Evolutionary conservation across 2,329 filamentous ascomycete species (phyloP).

Genomic region (Peltaster fructicola): DNA sequence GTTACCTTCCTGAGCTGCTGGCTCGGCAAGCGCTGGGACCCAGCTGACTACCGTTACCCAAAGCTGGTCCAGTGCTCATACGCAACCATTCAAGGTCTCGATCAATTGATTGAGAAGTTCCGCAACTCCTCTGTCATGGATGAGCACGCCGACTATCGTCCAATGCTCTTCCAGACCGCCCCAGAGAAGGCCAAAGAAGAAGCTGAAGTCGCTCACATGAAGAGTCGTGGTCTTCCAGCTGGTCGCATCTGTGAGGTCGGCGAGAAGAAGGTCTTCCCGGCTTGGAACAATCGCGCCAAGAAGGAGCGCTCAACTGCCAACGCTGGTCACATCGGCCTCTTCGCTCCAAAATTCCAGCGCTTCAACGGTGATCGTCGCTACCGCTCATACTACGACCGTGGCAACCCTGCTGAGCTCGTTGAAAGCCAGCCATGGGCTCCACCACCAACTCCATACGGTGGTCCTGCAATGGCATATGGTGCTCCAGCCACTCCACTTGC

Average conservation of each 20-base stretch:
- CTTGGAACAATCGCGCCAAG: constrained; percentile 70
- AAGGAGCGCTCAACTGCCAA: constrained; percentile 77
- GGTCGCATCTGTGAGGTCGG: too few species aligned
- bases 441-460: background rate
- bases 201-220: too few species aligned
- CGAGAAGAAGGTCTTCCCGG: too few species aligned
- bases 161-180: constrained; percentile 54
- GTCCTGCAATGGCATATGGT: background rate
- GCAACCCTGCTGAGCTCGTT: constrained; percentile 34
- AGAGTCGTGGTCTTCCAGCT: too few species aligned
- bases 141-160: constrained; percentile 62
- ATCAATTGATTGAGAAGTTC: constrained; percentile 86
- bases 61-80: constrained; percentile 87
- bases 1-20: constrained; percentile 45
- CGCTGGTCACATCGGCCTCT: constrained; percentile 71
- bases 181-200: constrained; percentile 26
- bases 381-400: constrained; percentile 64
- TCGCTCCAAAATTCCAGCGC: constrained; percentile 44
- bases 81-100: constrained; percentile 88
- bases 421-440: constrained; percentile 1
- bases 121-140: constrained; percentile 94
- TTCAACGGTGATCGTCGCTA: constrained; percentile 45
- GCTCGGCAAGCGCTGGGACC: constrained; percentile 36
- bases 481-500: constrained; percentile 7
- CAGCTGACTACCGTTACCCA: constrained; percentile 38